Evolutionary conservation across 2,329 filamentous ascomycete genomes (phyloP), one percentile per base, ranked within the genome.

Genomic region (Fusarium cicatricum): DNA sequence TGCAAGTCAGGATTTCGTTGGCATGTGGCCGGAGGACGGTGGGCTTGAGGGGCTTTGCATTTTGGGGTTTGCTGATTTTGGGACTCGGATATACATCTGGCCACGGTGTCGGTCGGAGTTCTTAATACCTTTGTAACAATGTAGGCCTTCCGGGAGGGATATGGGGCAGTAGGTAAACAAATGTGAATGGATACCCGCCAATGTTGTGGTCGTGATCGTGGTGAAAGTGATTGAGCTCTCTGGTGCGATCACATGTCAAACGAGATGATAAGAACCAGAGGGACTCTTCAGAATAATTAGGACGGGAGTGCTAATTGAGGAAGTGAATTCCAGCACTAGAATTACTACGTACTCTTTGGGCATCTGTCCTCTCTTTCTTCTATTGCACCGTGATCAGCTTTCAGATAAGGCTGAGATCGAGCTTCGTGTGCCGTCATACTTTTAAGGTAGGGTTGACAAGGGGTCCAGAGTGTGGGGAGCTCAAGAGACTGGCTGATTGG

Each of bases 31-130:
- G 59, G 65, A 64, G 60, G 60, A 62, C 54, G 47, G 61, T 42
- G 63, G 64, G 62, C 53, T 65, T 65, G 62, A 57, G 60, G 49
- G 56, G 61, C 61, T 58, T 59, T 55, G 65, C 67, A 65, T 70
- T 71, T 73, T 71, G 71, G 65, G 64, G 52, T 64, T 69, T 68
- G 60, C 52, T 68, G 61, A 64, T 65, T 70, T 70, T 65, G 66
- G 66, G 65, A 66, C 54, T 68, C 60, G 55, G 61, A 60, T 59
- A 48, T 60, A 62, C 58, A 59, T 66, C 61, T 65, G 62, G 59
- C 66, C 66, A 65, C 44, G 60, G 66, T 67, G 55, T 69, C 64
- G 58, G 60, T 58, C 58, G 65, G 65, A 62, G 66, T 67, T 65
- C 56, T 59, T 61, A 55, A 64, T 64, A 61, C 55, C 59, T 68